Evolutionary conservation across 202 grass and related monocot genomes (phyloP).

Genomic region (Bolboschoenoplectus hybrid): DNA sequence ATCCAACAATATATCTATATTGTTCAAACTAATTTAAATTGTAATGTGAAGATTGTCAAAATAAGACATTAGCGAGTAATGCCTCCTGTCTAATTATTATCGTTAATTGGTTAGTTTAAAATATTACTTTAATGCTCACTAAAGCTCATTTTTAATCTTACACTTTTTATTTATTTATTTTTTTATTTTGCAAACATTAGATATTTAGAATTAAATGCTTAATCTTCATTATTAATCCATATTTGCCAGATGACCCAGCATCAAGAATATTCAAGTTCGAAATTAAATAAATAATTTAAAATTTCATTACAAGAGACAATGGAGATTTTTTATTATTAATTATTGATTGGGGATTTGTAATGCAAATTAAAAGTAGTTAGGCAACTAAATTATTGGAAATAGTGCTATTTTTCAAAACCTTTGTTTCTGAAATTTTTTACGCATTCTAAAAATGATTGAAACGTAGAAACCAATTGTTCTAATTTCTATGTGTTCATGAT

Average conservation of each 20-base stretch:
- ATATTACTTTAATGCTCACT: too few relatives aligned
- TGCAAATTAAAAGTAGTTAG: background rate
- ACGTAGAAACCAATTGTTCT: background rate
- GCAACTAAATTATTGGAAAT: slow-evolving; percentile 3
- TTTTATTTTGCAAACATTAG: background rate
- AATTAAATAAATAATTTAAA: background rate
- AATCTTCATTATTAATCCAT: background rate
- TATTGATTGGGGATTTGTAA: slow-evolving; percentile 21
- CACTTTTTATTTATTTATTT: background rate
- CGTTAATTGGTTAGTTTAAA: too few relatives aligned
- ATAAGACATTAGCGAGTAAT: too few relatives aligned
- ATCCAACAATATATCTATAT: too few relatives aligned
- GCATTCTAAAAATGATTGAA: background rate
- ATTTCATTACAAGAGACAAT: background rate
- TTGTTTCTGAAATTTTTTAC: background rate
- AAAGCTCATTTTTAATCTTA: too few relatives aligned
- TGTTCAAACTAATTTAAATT: too few relatives aligned
- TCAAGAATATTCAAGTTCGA: too few relatives aligned
- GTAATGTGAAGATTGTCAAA: too few relatives aligned
- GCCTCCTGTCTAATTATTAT: too few relatives aligned
- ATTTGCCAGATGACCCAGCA: background rate
- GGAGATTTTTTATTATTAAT: background rate
- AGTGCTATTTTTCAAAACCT: background rate
- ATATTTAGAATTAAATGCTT: background rate
- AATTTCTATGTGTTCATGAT: background rate